Percentiles rank a stretch among this genome's conserved stretches.
Evolutionary conservation across 2,329 filamentous ascomycete genomes (phyloP).

Genomic region (Magnaporthales sp.): DNA sequence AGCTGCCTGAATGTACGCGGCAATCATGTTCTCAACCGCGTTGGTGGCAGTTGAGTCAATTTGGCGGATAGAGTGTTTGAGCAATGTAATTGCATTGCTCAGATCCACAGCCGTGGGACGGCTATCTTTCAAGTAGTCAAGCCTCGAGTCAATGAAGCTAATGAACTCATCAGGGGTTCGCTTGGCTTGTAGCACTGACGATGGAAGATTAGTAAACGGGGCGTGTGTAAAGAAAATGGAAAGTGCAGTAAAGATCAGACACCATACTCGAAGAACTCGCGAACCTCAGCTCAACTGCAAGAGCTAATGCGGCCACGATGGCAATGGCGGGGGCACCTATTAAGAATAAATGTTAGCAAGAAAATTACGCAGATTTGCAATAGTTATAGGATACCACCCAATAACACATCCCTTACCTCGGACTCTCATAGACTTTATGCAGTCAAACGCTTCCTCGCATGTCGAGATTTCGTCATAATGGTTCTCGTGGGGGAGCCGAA

Average conservation of each 20-base stretch:
- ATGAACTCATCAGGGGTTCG: slow-evolving; percentile 48
- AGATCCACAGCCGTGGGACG: slow-evolving; percentile 93
- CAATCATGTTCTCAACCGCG: slow-evolving; percentile 46
- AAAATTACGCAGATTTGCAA: neutral
- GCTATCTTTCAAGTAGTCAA: slow-evolving; percentile 82
- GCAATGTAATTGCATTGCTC: slow-evolving; percentile 75
- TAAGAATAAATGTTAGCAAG: neutral
- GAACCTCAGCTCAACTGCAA: slow-evolving; percentile 74
- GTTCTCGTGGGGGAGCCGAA: slow-evolving; percentile 72
- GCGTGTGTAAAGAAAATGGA: neutral
- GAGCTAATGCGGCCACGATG: slow-evolving; percentile 85
- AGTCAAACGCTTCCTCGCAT: slow-evolving; percentile 69
- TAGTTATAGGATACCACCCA: neutral
- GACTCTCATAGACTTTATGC: slow-evolving; percentile 71
- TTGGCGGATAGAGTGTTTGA: slow-evolving; percentile 55
- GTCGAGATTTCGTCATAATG: slow-evolving; percentile 67
- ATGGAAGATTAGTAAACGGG: neutral
- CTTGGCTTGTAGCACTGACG: slow-evolving; percentile 30
- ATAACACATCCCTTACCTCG: slow-evolving; percentile 43
- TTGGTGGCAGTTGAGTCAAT: slow-evolving; percentile 32
- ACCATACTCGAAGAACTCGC: slow-evolving; percentile 30
- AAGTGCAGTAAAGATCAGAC: neutral
- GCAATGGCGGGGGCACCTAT: slow-evolving; percentile 85
- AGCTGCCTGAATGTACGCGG: slow-evolving; percentile 68
- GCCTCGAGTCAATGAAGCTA: slow-evolving; percentile 62